Evolutionary conservation across 495 filamentous ascomycete genomes (phyloP), one percentile per base, ranked within the genome.

Genomic region (Paragyromitra xinjiangensis): DNA sequence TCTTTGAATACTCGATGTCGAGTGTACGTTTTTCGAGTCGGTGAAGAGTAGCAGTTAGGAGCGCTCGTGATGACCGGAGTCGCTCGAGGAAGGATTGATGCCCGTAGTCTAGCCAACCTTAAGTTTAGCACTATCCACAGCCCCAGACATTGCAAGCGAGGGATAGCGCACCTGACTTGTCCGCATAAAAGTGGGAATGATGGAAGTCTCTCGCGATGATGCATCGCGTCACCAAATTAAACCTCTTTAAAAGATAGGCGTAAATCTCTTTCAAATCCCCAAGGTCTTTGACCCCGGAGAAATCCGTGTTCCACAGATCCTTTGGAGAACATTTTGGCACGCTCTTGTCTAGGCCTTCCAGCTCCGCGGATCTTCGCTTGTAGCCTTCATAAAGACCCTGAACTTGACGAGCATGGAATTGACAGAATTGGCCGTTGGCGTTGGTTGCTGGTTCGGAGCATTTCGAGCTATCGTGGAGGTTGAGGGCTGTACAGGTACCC

Each of bases 171-270:
- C 64, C 66, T 0, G 64, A 69, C 65, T 84, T 84, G n/a, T 85
- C 70, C 4, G 84, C 82, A 78, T 85, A 88, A 72, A 88, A 88
- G 65, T 86, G 86, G 64, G 82, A 85, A 77, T 88, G 87, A 75
- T 89, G 87, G 56, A 87, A 80, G 75, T 86, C 87, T 19, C 87
- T 84, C 3, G 87, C 87, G 26, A 83, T 79, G 64, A 88, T 87
- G 14, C 88, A 88, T 69, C 86, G 83, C 22, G 85, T 84, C 1
- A 88, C 79, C 3, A 89, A 79, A 45, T 84, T 84, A 73, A 86
- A 84, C 51, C 84, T 84, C 65, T 81, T 64, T 51, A 84, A 85
- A 0, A 88, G 80, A 70, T 86, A 83, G 6, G 72, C 68, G 74
- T 88, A 84, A 42, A 88, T 72, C 58, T 87, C 83, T 6, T 81